phyloP scores from a whole-genome alignment of 768 basidiomycete species.

The Suillus subalutaceus region DNA sequence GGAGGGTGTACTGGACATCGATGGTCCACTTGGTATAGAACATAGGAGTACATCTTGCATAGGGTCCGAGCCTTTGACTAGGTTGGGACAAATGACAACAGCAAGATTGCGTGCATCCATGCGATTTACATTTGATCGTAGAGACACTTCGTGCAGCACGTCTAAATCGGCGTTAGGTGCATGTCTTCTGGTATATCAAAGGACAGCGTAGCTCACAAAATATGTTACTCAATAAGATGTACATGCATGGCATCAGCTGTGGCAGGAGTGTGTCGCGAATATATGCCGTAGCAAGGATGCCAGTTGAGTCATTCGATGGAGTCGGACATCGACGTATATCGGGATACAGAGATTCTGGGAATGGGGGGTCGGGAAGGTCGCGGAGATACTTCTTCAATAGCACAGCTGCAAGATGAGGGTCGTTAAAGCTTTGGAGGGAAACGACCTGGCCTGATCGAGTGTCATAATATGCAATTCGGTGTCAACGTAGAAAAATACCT shows the following conservation, averaged over 20 bases:
- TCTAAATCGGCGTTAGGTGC: slow-evolving; percentile 44
- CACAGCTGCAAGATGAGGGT: slow-evolving; percentile 82
- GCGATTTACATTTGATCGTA: slow-evolving; percentile 63
- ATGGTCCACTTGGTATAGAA: slow-evolving; percentile 54
- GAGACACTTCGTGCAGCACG: slow-evolving; percentile 77
- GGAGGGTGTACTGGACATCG: slow-evolving; percentile 33
- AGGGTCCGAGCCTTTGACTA: slow-evolving; percentile 70
- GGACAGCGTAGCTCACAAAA: slow-evolving; percentile 48
- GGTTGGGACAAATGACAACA: slow-evolving; percentile 78
- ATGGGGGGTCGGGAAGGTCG: slow-evolving; percentile 78
- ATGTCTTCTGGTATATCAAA: not conserved
- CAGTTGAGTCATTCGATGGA: slow-evolving; percentile 51
- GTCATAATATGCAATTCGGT: slow-evolving; percentile 8
- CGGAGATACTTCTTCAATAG: slow-evolving; percentile 85
- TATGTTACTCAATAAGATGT: slow-evolving; percentile 73
- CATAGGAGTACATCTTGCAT: slow-evolving; percentile 78
- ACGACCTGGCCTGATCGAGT: slow-evolving; percentile 66
- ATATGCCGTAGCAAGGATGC: slow-evolving; percentile 62
- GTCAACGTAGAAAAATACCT: slow-evolving; percentile 41
- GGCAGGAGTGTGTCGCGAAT: slow-evolving; percentile 71
- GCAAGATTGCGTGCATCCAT: slow-evolving; percentile 88
- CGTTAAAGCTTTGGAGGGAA: slow-evolving; percentile 72
- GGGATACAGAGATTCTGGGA: slow-evolving; percentile 70
- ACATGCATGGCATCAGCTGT: slow-evolving; percentile 67
- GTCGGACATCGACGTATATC: slow-evolving; percentile 68